A percentile compares a stretch with the other conserved stretches of the same genome.
Evolutionary conservation across 306 rosid species (phyloP).

Genomic region (Bauhinia variegata): DNA sequence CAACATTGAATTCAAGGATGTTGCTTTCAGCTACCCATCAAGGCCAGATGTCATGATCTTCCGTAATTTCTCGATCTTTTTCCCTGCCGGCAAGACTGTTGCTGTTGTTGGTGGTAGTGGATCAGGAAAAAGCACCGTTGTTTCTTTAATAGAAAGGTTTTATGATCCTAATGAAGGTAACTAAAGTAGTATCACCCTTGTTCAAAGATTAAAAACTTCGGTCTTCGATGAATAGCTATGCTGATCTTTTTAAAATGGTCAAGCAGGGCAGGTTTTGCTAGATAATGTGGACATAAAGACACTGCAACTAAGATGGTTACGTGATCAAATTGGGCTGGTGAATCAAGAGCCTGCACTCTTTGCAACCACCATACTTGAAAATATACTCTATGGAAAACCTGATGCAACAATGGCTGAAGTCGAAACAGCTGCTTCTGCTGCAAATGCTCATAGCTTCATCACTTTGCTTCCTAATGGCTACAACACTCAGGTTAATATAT

Average conservation of each 20-base stretch:
- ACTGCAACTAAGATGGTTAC: constrained; percentile 82
- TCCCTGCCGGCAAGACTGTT: constrained; percentile 91
- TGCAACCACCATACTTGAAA: constrained; percentile 94
- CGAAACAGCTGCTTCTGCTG: constrained; percentile 89
- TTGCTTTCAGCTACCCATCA: constrained; percentile 91
- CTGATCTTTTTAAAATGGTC: constrained; percentile 27
- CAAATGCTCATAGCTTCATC: constrained; percentile 94
- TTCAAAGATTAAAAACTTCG: not conserved
- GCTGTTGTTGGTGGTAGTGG: constrained; percentile 99
- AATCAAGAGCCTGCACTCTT: constrained; percentile 98
- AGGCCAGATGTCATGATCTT: constrained; percentile 89
- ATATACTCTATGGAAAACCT: constrained; percentile 87
- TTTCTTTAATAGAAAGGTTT: constrained; percentile 92
- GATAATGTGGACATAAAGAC: constrained; percentile 87
- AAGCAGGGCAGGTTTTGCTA: constrained; percentile 81
- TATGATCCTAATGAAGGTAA: constrained; percentile 95
- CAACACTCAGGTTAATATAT: constrained; percentile 74
- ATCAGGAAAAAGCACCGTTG: constrained; percentile 97
- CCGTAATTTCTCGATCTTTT: constrained; percentile 78
- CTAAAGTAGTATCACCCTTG: not conserved
- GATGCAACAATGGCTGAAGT: constrained; percentile 89
- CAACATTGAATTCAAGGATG: constrained; percentile 85
- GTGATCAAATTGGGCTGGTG: constrained; percentile 95
- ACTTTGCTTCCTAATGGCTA: constrained; percentile 87
- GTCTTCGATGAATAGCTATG: constrained; percentile 1